Evolutionary conservation across 345 rosid genomes (phyloP), one percentile per base, ranked within the genome.

Genomic region (Boechera divaricarpa): DNA sequence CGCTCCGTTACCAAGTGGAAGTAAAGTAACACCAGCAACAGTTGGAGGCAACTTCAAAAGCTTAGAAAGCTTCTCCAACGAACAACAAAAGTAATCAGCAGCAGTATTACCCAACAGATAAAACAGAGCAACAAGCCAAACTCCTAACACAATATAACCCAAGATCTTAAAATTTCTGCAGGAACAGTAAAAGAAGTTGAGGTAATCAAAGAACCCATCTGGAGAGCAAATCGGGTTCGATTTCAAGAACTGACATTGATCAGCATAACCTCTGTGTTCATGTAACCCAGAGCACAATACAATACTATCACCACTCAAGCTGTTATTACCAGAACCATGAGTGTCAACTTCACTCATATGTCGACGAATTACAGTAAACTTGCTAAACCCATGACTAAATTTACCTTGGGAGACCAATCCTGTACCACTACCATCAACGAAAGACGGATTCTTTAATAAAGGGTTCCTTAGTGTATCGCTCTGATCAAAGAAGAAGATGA

Each of bases 1-100:
- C 0, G 98, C 95, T 10, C 98, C 98, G 39, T 93, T 93, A 5
- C 98, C 97, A 10, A 93, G 90, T 3, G 97, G 87, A 44, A 92
- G 91, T 13, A 92, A 81, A 39, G 98, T 90, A 63, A 87, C 88
- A 56, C 98, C 97, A 0, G 98, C 97, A 15, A 94, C 84, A 0
- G 96, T 86, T 1, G 96, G 97, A 73, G 96, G 87, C 68, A 94
- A 88, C 69, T 74, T 87, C 70, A 91, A 70, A 81, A 90, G 57
- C 69, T 77, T 88, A 6, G 98, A 91, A 71, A 94, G 77, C 79
- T 83, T 86, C 69, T 91, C 97, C 9, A 94, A 66, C 0, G 97
- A 89, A 57, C 87, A 84, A 58, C 98, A 94, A 81, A 94, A 94
- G 85, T 87, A 94, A 18, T 82, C 80, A 5, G 98, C 88, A 13